Evolutionary conservation across 345 rosid species (phyloP), one percentile per base, ranked within the genome.

Genomic region (Boechera retrofracta): DNA sequence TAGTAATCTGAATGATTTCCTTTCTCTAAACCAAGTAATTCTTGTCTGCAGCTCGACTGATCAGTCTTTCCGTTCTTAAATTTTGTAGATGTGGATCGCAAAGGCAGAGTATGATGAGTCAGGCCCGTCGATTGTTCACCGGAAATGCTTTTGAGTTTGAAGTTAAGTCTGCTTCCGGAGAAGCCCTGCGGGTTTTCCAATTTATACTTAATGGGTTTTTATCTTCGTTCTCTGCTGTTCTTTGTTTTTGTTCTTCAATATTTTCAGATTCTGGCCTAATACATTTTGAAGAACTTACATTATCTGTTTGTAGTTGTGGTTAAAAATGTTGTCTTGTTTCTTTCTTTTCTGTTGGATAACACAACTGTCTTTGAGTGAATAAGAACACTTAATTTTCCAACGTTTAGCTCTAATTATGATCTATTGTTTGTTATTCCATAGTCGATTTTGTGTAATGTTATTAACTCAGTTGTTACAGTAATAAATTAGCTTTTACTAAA

Each of bases 41-140:
- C 18, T 12, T 18, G 21, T 57, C 4, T 31, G 11, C 15, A 53
- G 45, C 5, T 57, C 6, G 38, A 31, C 36, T 51, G 49, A 69
- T 32, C 8, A 2, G 35, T 73, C 33, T 15, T 21, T 44, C 5
- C 3, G 31, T 42, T 41, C 35, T 3, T 9, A 5, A 45, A 2
- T 58, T 64, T 56, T 76, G 79, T 83, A 89, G 92, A 91, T 91
- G 94, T 91, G 94, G 97, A 89, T 91, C 56, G 89, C 97, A 0
- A 91, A 91, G 87, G 92, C 92, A 2, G 97, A 91, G 79, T 91
- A 89, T 24, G 97, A 91, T 48, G 97, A 91, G 75, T 89, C 97
- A 2, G 93, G 97, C 12, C 94, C 96, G 58, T 89, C 97, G 10
- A 92, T 92, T 28, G 96, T 92, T 69, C 98, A 92, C 77, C 82